Evolutionary conservation across 1,284 basidiomycete genomes (phyloP), one percentile per base, ranked within the genome.

Genomic region (Naganishia sp.): DNA sequence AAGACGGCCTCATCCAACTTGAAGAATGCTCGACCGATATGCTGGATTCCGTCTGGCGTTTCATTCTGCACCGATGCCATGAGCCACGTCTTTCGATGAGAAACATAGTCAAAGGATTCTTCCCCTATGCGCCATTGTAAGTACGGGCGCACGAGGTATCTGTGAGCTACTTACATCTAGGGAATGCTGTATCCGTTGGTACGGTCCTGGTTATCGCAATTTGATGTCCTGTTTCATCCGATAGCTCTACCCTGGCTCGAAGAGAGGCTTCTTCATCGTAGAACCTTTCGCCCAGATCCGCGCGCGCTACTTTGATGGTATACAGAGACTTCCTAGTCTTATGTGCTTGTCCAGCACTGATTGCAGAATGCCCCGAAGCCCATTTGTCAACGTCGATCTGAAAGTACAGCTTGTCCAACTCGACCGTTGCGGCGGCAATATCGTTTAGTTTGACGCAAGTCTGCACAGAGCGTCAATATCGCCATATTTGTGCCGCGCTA

Each of bases 381-480:
- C 95, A 86, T 75, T 88, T 88, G 80, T 99, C 96, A 0, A 90
- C 93, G 67, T 95, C 85, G 82, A 97, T 88, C 71, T 92, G 89
- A 61, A 85, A 87, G 78, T 98, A 99, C 83, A 99, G 89, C 72
- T 89, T 90, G 77, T 99, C 96, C 63, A 99, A 83, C 62, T 96
- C 83, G 66, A 87, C 86, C 13, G 94, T 86, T 0, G 94, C 94
- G 2, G 92, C 89, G 73, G 96, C 94, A 70, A 99, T 89, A 76
- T 99, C 98, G 82, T 99, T 99, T 54, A 99, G 84, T 81, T 97
- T 98, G 74, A 99, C 92, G 74, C 95, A 98, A 0, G 92, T 94
- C 81, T 94, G 71, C 2, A 9, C 13, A 35, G 28, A 28, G 21
- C 61, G 54, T 61, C 32, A 60, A 43, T 47, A n/a, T 23, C 17